A percentile compares a stretch with the other conserved stretches of the same genome.
phyloP scores from a whole-genome alignment of 305 asterid genomes.

The Fraxinus angustifolia region DNA sequence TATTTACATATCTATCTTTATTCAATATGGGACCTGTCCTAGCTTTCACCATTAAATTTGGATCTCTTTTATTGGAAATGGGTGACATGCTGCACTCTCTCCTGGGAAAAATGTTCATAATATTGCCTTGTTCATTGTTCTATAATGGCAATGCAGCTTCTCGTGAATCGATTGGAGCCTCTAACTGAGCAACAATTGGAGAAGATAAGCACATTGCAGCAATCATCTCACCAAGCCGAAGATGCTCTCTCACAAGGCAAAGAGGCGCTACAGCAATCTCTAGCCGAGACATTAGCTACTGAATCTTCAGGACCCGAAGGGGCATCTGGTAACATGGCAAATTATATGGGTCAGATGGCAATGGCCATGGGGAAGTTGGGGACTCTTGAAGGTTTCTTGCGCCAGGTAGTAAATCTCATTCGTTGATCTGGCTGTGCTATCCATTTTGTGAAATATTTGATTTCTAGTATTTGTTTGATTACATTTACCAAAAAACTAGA shows the following conservation, averaged over 20 bases:
- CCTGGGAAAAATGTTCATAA: background rate
- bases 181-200: conserved; percentile 59
- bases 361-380: conserved; percentile 84
- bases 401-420: conserved; percentile 43
- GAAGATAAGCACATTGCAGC: conserved; percentile 54
- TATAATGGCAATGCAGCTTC: conserved; percentile 40
- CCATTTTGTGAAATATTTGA: background rate
- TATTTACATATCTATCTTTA: background rate
- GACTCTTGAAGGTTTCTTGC: conserved; percentile 74
- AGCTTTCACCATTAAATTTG: background rate
- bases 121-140: background rate
- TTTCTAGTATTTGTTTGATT: background rate
- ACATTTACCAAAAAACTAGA: background rate
- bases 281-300: conserved; percentile 63
- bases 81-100: background rate
- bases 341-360: conserved; percentile 76
- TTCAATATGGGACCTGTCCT: background rate
- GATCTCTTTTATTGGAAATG: background rate
- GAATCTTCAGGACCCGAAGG: conserved; percentile 43
- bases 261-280: conserved; percentile 66
- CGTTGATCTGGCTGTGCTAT: background rate
- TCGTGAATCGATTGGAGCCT: conserved; percentile 56
- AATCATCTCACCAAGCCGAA: conserved; percentile 65
- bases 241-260: conserved; percentile 78
- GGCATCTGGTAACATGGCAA: conserved; percentile 63